These are phyloP conservation scores for Hypoxylon sp. DNA, from an alignment of 2,329 filamentous ascomycete genomes.

Conservation along the genomic window DNA sequence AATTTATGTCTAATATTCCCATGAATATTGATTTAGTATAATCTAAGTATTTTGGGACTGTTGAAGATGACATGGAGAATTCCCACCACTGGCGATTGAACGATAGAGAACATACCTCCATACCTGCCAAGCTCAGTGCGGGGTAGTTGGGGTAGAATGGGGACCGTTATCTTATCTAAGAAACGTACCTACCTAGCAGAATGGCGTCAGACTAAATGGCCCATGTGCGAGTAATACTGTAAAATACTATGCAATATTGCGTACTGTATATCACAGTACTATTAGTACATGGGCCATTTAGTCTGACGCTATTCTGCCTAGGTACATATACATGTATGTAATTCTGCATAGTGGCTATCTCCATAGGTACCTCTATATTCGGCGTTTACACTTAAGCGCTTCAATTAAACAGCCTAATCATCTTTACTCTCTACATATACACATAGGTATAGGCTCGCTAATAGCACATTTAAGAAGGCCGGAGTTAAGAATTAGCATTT, in stretches of 20 bases:
- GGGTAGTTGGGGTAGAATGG: conserved; percentile 29
- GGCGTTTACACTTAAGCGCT: not conserved
- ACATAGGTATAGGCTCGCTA: not conserved
- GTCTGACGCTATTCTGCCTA: too few species aligned
- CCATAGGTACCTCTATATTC: not conserved
- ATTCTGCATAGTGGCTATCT: conserved; percentile 1
- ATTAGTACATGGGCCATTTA: too few species aligned
- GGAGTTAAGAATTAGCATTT: not conserved
- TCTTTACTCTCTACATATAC: not conserved
- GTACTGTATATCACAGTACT: too few species aligned
- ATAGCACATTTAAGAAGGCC: not conserved
- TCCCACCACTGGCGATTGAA: not conserved
- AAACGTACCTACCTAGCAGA: too few species aligned
- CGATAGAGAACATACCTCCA: too few species aligned
- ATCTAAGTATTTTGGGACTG: not conserved
- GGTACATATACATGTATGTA: too few species aligned
- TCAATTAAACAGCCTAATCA: not conserved
- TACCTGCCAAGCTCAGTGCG: conserved; percentile 4
- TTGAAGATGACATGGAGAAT: not conserved
- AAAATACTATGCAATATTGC: too few species aligned
- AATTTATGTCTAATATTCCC: not conserved
- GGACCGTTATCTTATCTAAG: not conserved
- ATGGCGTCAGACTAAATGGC: too few species aligned
- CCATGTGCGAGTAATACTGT: too few species aligned
- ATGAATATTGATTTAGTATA: conserved; percentile 2